A percentile compares a stretch with the other conserved stretches of the same genome.
Conservation (phyloP, 2,329 filamentous ascomycete species). For the Aspergillus flavus region DNA sequence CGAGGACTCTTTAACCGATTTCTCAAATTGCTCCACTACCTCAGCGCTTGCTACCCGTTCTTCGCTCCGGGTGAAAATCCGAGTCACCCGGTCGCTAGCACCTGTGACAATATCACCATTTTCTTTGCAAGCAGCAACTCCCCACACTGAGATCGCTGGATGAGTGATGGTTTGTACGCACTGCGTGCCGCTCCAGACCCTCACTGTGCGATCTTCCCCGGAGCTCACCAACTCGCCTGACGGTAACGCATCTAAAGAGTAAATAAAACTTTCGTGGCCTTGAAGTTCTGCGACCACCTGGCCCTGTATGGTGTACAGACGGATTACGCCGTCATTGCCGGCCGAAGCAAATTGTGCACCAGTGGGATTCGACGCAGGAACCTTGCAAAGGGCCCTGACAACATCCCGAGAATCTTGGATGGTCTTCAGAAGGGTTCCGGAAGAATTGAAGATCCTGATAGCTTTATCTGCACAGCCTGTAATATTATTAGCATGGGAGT, state of each 20-base stretch:
- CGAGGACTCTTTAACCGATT: slow-evolving; percentile 77
- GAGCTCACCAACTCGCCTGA: slow-evolving; percentile 87
- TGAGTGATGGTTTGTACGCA: slow-evolving; percentile 96
- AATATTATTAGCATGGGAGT: slow-evolving; percentile 19
- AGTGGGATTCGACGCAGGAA: slow-evolving; percentile 74
- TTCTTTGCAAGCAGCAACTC: slow-evolving; percentile 76
- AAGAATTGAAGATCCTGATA: slow-evolving; percentile 77
- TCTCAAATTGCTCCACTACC: slow-evolving; percentile 73
- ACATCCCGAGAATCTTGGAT: slow-evolving; percentile 76
- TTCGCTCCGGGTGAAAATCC: slow-evolving; percentile 76
- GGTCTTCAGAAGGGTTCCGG: slow-evolving; percentile 64
- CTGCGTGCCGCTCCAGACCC: slow-evolving; percentile 79
- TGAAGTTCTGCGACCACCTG: slow-evolving; percentile 74
- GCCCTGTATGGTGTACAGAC: slow-evolving; percentile 83
- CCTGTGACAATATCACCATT: slow-evolving; percentile 94
- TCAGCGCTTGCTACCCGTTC: slow-evolving; percentile 71
- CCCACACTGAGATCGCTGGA: slow-evolving; percentile 95
- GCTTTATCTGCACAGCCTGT: slow-evolving; percentile 81
- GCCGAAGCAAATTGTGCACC: slow-evolving; percentile 93
- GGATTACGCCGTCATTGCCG: slow-evolving; percentile 86
- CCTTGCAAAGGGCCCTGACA: slow-evolving; percentile 81
- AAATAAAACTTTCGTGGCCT: slow-evolving; percentile 95
- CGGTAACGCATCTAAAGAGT: slow-evolving; percentile 75
- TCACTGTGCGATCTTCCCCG: slow-evolving; percentile 90
- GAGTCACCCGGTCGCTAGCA: slow-evolving; percentile 82